Conservation (phyloP, 495 filamentous ascomycete species). For the Geoglossum glabrum region DNA sequence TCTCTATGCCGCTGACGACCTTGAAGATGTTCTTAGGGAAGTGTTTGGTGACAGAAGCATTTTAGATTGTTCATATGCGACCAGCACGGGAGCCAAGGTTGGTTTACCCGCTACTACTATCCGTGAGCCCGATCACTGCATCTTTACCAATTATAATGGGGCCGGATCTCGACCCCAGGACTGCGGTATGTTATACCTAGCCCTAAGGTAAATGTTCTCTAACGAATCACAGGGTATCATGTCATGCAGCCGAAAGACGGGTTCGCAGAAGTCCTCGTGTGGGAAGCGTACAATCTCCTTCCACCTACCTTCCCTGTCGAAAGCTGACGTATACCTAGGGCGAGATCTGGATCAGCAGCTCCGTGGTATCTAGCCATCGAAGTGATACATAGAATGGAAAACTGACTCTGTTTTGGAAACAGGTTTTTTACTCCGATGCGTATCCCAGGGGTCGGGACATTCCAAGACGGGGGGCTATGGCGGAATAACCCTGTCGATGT, state of each 20-base stretch:
- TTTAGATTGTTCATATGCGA: neutral
- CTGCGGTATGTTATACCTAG: neutral
- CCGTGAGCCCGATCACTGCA: neutral
- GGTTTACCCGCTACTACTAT: neutral
- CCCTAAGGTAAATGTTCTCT: neutral
- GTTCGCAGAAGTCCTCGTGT: conserved; percentile 3
- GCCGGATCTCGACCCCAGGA: neutral
- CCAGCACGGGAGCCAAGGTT: neutral
- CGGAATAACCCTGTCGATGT: conserved; percentile 17
- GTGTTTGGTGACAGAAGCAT: neutral
- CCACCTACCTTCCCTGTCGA: neutral
- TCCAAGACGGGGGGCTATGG: conserved; percentile 21
- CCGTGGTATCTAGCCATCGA: conserved; percentile 8
- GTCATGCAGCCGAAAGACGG: conserved; percentile 3
- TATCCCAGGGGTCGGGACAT: conserved; percentile 15
- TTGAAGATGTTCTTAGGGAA: neutral
- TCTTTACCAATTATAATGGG: neutral
- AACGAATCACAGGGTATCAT: conserved; percentile 4
- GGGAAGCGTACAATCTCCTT: conserved; percentile 8
- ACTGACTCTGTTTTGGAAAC: neutral
- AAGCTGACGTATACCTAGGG: conserved; percentile 4
- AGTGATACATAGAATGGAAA: neutral
- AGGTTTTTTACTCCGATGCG: conserved; percentile 13
- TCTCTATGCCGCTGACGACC: neutral
- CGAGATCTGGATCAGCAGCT: conserved; percentile 10